Percentiles rank a stretch among this genome's conserved stretches.
Conservation (phyloP, 1,284 basidiomycete genomes). For the Mycosarcoma mackinlayi region DNA sequence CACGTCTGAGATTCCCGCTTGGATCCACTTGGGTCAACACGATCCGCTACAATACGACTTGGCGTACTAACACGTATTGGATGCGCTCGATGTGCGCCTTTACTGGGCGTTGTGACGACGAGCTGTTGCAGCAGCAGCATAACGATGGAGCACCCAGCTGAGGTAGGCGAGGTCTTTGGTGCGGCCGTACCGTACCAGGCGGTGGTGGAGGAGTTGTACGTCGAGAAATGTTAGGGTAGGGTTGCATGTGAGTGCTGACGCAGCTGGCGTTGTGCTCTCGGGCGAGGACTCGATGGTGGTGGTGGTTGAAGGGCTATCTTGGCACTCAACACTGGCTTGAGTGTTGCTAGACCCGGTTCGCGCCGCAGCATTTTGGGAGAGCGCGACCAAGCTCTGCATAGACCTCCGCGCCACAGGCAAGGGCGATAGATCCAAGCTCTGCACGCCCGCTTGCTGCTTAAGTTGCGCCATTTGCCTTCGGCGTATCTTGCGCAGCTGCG, state of each 20-base stretch:
- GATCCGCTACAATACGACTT: too few relatives aligned
- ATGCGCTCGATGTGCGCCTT: too few relatives aligned
- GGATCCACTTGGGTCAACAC: too few relatives aligned
- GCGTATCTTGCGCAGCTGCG: not conserved
- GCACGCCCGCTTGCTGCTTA: not conserved
- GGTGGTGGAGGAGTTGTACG: slow-evolving; percentile 58
- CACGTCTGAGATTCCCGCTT: too few relatives aligned
- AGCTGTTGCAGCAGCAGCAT: slow-evolving; percentile 3
- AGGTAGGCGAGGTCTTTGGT: slow-evolving; percentile 23
- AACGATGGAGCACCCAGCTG: slow-evolving; percentile 36
- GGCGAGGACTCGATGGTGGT: not conserved
- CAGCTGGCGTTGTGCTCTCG: not conserved
- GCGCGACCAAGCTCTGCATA: slow-evolving; percentile 2
- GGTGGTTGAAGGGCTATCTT: too few relatives aligned
- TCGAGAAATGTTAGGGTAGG: slow-evolving; percentile 51
- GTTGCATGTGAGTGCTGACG: not conserved
- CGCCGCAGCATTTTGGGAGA: too few relatives aligned
- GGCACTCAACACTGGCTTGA: too few relatives aligned
- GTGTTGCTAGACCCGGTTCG: too few relatives aligned
- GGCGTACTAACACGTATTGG: too few relatives aligned
- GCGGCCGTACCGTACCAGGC: slow-evolving; percentile 37
- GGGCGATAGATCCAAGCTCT: slow-evolving; percentile 15
- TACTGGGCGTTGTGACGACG: too few relatives aligned
- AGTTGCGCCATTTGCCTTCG: not conserved
- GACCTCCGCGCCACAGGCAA: slow-evolving; percentile 19